Conservation (phyloP, 140 eudicot species). For the Oenanthe javanica region DNA sequence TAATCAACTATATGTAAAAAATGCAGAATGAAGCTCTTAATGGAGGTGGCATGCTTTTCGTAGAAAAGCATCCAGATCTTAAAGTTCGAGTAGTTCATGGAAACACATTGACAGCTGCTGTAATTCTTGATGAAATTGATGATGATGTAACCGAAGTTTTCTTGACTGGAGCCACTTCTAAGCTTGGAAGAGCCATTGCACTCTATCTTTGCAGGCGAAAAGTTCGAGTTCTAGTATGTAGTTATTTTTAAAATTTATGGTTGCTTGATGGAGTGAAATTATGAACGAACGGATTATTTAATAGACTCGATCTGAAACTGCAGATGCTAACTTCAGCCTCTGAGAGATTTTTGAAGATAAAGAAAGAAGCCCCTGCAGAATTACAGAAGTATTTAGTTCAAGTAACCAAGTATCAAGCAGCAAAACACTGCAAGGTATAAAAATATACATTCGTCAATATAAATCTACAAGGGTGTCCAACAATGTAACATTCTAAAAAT, state of each 20-base stretch:
- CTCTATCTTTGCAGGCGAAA: conserved; percentile 64
- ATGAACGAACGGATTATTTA: not conserved
- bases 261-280: not conserved
- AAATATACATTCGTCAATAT: not conserved
- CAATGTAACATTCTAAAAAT: not conserved
- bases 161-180: conserved; percentile 90
- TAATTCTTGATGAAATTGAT: conserved; percentile 63
- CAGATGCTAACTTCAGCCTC: conserved; percentile 78
- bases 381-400: conserved; percentile 64
- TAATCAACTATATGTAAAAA: no score
- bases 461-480: not conserved
- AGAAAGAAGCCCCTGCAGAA: conserved; percentile 63
- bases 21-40: conserved; percentile 77
- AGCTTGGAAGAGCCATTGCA: conserved; percentile 93
- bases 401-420: conserved; percentile 91
- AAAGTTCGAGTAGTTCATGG: conserved; percentile 92
- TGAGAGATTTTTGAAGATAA: conserved; percentile 71
- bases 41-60: conserved; percentile 88
- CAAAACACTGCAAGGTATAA: conserved; percentile 78
- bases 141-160: conserved; percentile 62
- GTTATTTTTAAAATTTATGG: no score
- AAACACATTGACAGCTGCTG: conserved; percentile 90
- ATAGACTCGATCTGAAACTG: not conserved
- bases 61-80: conserved; percentile 70
- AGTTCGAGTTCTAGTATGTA: conserved; percentile 84